A percentile compares a stretch with the other conserved stretches of the same genome.
Conservation (phyloP, 768 basidiomycete species). For the Leucocoprinus birnbaumii region DNA sequence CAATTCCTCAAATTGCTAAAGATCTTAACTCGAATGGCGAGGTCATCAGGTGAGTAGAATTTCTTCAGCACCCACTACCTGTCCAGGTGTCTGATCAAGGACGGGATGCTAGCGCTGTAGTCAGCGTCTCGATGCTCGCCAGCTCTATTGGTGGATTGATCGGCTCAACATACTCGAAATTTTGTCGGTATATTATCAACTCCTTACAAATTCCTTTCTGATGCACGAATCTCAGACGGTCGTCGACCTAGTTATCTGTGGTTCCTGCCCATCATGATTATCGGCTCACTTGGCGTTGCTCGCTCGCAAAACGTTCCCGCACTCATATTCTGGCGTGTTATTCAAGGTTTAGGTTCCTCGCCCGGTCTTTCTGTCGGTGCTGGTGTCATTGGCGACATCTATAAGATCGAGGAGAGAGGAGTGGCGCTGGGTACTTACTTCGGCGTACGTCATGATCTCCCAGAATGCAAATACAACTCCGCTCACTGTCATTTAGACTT, state of each 20-base stretch:
- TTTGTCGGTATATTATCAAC: conserved; percentile 24
- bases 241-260: conserved; percentile 58
- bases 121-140: conserved; percentile 32
- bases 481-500: conserved; percentile 33
- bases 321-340: conserved; percentile 58
- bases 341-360: conserved; percentile 67
- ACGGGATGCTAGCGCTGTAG: conserved; percentile 23
- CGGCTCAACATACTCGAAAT: conserved; percentile 34
- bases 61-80: no score
- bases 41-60: conserved; percentile 7
- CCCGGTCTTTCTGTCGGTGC: conserved; percentile 52
- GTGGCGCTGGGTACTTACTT: conserved; percentile 59
- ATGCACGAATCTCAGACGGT: conserved; percentile 47
- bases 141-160: conserved; percentile 27
- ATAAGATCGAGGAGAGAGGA: conserved; percentile 58
- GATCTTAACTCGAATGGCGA: conserved; percentile 12
- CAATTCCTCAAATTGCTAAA: conserved; percentile 15
- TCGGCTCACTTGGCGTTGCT: conserved; percentile 62
- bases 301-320: conserved; percentile 35
- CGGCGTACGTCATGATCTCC: conserved; percentile 36
- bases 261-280: conserved; percentile 54
- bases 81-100: background rate
- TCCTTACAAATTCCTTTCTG: background rate
- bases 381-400: conserved; percentile 67
- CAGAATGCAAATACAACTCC: no score